Evolutionary conservation across 2,329 filamentous ascomycete genomes (phyloP), one percentile per base, ranked within the genome.

Genomic region (Fusarium ambrosium): DNA sequence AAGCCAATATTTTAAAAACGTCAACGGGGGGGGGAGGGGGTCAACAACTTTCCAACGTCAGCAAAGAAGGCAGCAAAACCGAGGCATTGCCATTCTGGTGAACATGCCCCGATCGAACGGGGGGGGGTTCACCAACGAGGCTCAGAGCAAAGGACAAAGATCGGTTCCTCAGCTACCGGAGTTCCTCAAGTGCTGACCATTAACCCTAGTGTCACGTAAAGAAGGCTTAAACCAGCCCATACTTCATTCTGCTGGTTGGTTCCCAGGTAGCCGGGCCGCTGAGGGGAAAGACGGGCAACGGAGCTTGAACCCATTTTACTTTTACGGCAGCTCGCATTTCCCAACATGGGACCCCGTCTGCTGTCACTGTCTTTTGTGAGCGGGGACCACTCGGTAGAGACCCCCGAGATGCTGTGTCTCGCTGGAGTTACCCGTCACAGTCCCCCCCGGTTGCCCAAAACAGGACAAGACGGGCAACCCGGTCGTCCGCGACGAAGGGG

Each of bases 321-420:
- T n/a, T n/a, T 24, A 51, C 72, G 74, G 71, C 24, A 45, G 45
- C 11, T 43, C 45, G 65, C 70, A 77, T 69, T 29, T 39, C 34
- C 45, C 29, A 41, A 64, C 18, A 29, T 64, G 37, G 69, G 56
- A 32, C 29, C 55, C 13, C 53, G 27, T 45, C 29, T 37, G 22
- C 53, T 36, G 36, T 22, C 43, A 14, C 51, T 58, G 60, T 41
- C 41, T 22, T 45, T 20, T 48, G 22, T 22, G n/a, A 45, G 48
- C 41, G 45, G 45, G 45, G 45, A 7, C 65, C 62, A 68, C 43
- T 75, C 62, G 61, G 68, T 56, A 58, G 43, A 60, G 37, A 55
- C 18, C 51, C 56, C 62, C 51, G 53, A 69, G 56, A 63, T 36
- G 32, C n/a, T 48, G 27, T 51, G 45, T 67, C 37, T 66, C 37